Conservation (phyloP, 2,329 filamentous ascomycete genomes). For the Aaosphaeria arxii region DNA sequence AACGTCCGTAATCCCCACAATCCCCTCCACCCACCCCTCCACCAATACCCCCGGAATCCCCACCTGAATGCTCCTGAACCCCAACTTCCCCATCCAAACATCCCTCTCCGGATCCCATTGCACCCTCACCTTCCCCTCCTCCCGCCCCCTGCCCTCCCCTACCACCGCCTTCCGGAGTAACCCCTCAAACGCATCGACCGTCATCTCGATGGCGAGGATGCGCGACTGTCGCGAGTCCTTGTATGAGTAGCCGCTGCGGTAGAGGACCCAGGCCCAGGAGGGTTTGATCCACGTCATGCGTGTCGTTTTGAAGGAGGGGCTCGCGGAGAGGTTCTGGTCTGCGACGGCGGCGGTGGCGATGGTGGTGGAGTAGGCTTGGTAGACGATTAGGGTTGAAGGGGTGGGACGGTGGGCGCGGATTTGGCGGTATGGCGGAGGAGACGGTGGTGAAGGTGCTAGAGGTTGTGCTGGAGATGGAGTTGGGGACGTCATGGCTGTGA, state of each 20-base stretch:
- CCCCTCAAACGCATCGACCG: slow-evolving; percentile 47
- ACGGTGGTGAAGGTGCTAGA: too few species aligned
- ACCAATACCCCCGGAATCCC: slow-evolving; percentile 52
- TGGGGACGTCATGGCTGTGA: too few species aligned
- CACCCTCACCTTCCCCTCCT: slow-evolving; percentile 45
- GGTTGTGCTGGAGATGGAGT: too few species aligned
- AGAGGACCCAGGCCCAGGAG: slow-evolving; percentile 63
- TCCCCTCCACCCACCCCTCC: slow-evolving; percentile 50
- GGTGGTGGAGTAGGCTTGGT: slow-evolving; percentile 56
- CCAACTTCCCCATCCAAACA: slow-evolving; percentile 44
- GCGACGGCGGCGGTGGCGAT: slow-evolving; percentile 55
- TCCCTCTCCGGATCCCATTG: slow-evolving; percentile 64
- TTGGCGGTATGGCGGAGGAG: slow-evolving; percentile 34
- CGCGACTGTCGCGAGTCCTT: slow-evolving; percentile 55
- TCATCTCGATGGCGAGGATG: slow-evolving; percentile 58
- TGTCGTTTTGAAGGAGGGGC: slow-evolving; percentile 49
- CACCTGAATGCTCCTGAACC: slow-evolving; percentile 59
- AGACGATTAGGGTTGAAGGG: slow-evolving; percentile 54
- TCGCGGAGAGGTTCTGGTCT: slow-evolving; percentile 52
- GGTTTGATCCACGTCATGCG: slow-evolving; percentile 68
- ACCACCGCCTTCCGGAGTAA: slow-evolving; percentile 42
- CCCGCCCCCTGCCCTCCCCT: slow-evolving; percentile 4
- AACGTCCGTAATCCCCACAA: slow-evolving; percentile 57
- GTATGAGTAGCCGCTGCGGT: slow-evolving; percentile 58
- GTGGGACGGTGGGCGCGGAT: slow-evolving; percentile 53